Conservation (phyloP, 192 early-diverging fungal genomes). For the Phycomyces blakesleeanus region DNA sequence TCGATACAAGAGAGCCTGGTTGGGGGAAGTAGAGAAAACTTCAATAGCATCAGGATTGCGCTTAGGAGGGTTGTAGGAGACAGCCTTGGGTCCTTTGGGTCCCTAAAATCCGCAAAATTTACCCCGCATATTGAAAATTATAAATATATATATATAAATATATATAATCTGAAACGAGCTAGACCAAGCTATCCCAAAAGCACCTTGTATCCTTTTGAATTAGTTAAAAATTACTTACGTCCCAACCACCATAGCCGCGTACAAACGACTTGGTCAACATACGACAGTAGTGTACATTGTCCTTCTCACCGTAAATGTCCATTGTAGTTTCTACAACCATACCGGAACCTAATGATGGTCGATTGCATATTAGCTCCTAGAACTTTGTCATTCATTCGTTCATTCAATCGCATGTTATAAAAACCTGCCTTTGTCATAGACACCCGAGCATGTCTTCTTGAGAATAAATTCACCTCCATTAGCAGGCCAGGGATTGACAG, state of each 20-base stretch:
- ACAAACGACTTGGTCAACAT: slow-evolving; percentile 60
- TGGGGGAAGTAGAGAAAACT: slow-evolving; percentile 37
- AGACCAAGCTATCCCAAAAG: too few species aligned
- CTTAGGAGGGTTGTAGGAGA: slow-evolving; percentile 44
- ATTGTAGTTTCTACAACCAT: slow-evolving; percentile 64
- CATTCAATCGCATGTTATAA: too few species aligned
- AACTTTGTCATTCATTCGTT: too few species aligned
- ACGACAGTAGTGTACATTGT: slow-evolving; percentile 35
- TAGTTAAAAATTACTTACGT: slow-evolving; percentile 42
- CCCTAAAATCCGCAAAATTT: slow-evolving; percentile 34
- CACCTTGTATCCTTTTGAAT: too few species aligned
- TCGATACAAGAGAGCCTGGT: slow-evolving; percentile 69
- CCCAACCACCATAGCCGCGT: slow-evolving; percentile 65
- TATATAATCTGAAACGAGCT: too few species aligned
- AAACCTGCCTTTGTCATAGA: slow-evolving; percentile 60
- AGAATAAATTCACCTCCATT: slow-evolving; percentile 57
- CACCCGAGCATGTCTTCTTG: slow-evolving; percentile 50
- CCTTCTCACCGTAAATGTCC: slow-evolving; percentile 44
- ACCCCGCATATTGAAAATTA: background rate
- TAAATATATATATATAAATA: too few species aligned
- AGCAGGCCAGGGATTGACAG: slow-evolving; percentile 53
- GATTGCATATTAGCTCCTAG: too few species aligned
- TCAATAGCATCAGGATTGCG: slow-evolving; percentile 59
- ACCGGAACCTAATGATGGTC: slow-evolving; percentile 40
- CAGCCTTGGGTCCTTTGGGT: slow-evolving; percentile 63